phyloP scores from a whole-genome alignment of 2,329 filamentous ascomycete genomes.

The Pseudodiploospora longispora region DNA sequence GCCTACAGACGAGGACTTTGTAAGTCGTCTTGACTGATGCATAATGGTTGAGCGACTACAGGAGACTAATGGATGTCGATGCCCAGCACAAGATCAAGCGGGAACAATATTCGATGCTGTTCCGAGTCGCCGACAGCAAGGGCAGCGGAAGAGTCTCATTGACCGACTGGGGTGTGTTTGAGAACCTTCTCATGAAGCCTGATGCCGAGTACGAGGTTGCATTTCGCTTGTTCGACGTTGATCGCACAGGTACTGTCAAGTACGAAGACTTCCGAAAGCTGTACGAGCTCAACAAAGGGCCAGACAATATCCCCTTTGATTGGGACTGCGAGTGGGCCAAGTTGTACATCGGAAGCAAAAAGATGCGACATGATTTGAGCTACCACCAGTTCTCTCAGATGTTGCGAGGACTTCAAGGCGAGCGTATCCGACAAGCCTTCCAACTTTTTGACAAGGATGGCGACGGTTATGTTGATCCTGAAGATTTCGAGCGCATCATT shows the following conservation, averaged over 20 bases:
- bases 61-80: background rate
- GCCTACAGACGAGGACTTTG: constrained; percentile 81
- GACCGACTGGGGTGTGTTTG: constrained; percentile 85
- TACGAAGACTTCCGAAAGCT: constrained; percentile 80
- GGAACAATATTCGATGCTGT: constrained; percentile 91
- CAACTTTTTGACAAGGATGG: constrained; percentile 82
- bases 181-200: constrained; percentile 86
- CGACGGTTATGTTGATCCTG: constrained; percentile 90
- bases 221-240: constrained; percentile 89
- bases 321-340: constrained; percentile 97
- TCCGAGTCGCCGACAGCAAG: constrained; percentile 78
- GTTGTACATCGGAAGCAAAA: constrained; percentile 84
- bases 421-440: constrained; percentile 93
- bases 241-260: constrained; percentile 76
- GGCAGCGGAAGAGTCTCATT: constrained; percentile 66
- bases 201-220: constrained; percentile 99
- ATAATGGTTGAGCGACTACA: background rate
- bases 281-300: constrained; percentile 84
- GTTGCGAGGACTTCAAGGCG: constrained; percentile 90
- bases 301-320: constrained; percentile 81
- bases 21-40: constrained; percentile 41
- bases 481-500: constrained; percentile 96
- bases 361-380: constrained; percentile 81
- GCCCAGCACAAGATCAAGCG: constrained; percentile 91
- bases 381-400: constrained; percentile 98